Evolutionary conservation across 2,329 filamentous ascomycete genomes (phyloP).

Genomic region (Periglandula ipomoeae): DNA sequence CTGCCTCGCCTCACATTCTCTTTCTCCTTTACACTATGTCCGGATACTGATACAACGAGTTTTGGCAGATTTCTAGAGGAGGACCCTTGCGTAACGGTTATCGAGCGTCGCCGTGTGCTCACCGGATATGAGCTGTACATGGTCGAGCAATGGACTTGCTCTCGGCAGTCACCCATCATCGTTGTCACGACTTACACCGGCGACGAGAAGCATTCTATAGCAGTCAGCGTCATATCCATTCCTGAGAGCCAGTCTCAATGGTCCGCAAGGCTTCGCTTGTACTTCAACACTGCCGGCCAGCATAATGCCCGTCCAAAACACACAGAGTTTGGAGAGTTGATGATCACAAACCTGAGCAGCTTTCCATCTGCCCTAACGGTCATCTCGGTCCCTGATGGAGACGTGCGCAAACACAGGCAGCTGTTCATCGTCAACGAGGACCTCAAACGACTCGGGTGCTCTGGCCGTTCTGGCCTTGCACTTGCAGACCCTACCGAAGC

Average conservation of each 20-base stretch:
- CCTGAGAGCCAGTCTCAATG: conserved; percentile 71
- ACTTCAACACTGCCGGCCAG: conserved; percentile 78
- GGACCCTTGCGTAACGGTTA: conserved; percentile 64
- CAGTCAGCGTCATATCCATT: conserved; percentile 72
- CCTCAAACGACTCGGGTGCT: conserved; percentile 84
- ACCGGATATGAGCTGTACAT: conserved; percentile 87
- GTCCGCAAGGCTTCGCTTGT: conserved; percentile 70
- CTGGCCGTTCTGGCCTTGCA: conserved; percentile 78
- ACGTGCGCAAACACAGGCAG: conserved; percentile 69
- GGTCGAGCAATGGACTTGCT: conserved; percentile 97
- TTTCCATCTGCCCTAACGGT: conserved; percentile 90
- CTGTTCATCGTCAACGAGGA: conserved; percentile 92
- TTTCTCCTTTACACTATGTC: background rate
- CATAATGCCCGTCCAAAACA: conserved; percentile 79
- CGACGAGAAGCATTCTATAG: conserved; percentile 67
- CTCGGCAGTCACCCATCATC: conserved; percentile 79
- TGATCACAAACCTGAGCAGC: conserved; percentile 88
- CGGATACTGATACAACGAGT: conserved; percentile 5
- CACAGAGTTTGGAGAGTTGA: conserved; percentile 72
- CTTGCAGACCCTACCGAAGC: conserved; percentile 69
- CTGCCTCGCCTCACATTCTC: no score
- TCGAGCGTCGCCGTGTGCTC: conserved; percentile 62
- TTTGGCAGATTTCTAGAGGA: conserved; percentile 66
- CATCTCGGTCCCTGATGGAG: conserved; percentile 81
- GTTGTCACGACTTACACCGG: conserved; percentile 91